phyloP scores from a whole-genome alignment of 306 rosid genomes.

The Acacia melanoxylon region DNA sequence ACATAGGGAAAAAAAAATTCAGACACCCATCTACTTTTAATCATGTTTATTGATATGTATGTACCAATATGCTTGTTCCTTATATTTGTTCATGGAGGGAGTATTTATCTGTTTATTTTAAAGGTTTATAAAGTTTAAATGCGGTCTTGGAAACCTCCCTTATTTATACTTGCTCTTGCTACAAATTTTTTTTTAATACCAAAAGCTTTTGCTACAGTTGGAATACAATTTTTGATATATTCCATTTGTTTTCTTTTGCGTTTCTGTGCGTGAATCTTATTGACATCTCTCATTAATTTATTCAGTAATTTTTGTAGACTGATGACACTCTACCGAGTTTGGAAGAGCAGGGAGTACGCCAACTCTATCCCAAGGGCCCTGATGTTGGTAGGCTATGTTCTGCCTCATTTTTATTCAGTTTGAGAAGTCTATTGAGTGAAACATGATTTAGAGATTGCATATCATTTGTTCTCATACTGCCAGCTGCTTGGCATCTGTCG shows the following conservation, averaged over 20 bases:
- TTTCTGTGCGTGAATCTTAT: conserved; percentile 2
- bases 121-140: background rate
- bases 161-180: background rate
- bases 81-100: background rate
- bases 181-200: background rate
- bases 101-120: background rate
- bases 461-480: background rate
- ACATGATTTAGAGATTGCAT: too few relatives aligned
- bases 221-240: background rate
- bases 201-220: background rate
- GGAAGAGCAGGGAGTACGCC: conserved; percentile 96
- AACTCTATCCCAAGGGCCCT: conserved; percentile 75
- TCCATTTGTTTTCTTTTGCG: background rate
- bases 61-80: background rate
- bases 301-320: conserved; percentile 47
- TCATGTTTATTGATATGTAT: too few relatives aligned
- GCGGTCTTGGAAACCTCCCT: background rate
- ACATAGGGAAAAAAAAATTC: too few relatives aligned
- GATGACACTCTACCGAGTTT: conserved; percentile 74
- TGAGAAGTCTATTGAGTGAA: background rate
- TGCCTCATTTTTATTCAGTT: conserved; percentile 10
- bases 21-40: too few relatives aligned
- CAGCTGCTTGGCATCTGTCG: background rate
- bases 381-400: conserved; percentile 58
- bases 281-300: conserved; percentile 9